Percentiles rank a stretch among this genome's conserved stretches.
phyloP scores from a whole-genome alignment of 306 rosid genomes.

The Delonix regia region DNA sequence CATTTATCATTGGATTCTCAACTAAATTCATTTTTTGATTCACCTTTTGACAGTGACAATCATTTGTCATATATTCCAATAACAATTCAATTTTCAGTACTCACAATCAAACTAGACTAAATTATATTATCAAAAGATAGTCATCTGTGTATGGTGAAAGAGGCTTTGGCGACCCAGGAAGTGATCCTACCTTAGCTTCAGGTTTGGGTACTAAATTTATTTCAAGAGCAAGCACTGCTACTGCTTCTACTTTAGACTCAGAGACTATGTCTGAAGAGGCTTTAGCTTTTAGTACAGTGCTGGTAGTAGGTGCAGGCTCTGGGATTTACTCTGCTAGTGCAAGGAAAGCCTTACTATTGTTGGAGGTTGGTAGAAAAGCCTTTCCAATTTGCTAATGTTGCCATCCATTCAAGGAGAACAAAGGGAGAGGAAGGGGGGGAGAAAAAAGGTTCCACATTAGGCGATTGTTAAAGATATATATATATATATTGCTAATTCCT shows the following conservation, averaged over 20 bases:
- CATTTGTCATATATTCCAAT: background rate
- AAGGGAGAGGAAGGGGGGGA: background rate
- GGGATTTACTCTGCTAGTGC: constrained; percentile 49
- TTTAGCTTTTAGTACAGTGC: constrained; percentile 54
- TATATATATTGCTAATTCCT: background rate
- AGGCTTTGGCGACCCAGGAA: constrained; percentile 53
- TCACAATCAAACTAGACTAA: constrained; percentile 21
- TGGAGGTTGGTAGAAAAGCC: constrained; percentile 76
- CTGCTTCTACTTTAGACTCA: constrained; percentile 45
- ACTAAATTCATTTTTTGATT: too few relatives aligned
- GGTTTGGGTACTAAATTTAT: constrained; percentile 64
- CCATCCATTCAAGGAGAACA: constrained; percentile 25
- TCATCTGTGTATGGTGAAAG: constrained; percentile 89
- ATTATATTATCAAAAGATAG: constrained; percentile 27
- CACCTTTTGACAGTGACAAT: too few relatives aligned
- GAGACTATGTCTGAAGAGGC: constrained; percentile 39
- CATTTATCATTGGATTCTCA: constrained; percentile 18
- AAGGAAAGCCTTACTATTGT: constrained; percentile 66
- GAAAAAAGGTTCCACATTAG: constrained; percentile 1
- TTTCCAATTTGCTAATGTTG: constrained; percentile 77
- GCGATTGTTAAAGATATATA: background rate
- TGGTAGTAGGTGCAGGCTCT: constrained; percentile 50
- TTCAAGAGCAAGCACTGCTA: constrained; percentile 54
- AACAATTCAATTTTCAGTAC: constrained; percentile 1
- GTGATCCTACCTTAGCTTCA: constrained; percentile 65